These are phyloP conservation scores for Elongisporangium undulatum DNA, from an alignment of 352 stramenopile species.

Conservation along the genomic window DNA sequence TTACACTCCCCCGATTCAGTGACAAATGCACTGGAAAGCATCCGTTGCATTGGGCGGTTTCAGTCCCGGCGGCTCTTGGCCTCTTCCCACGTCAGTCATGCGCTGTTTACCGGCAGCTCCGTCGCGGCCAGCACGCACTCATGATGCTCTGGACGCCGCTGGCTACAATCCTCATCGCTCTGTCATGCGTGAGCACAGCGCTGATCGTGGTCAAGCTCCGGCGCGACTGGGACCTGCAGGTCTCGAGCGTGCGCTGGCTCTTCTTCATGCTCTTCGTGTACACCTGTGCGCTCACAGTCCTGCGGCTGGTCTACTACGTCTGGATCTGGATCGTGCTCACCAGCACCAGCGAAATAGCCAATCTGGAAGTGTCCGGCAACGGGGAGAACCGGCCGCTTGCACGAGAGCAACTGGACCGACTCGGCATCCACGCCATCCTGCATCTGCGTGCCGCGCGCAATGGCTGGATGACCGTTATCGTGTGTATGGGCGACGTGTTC, in stretches of 20 bases:
- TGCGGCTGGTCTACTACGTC: conserved; percentile 1
- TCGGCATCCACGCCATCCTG: conserved; percentile 39
- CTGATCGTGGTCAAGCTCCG: conserved; percentile 29
- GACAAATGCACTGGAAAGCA: neutral
- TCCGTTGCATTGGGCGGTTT: neutral
- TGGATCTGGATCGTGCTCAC: neutral
- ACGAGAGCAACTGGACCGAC: conserved; percentile 34
- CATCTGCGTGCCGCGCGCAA: conserved; percentile 21
- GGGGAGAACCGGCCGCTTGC: conserved; percentile 11
- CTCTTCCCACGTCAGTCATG: neutral
- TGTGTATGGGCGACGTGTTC: conserved; percentile 43
- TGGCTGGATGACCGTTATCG: conserved; percentile 22
- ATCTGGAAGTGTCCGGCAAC: neutral
- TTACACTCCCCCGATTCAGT: neutral
- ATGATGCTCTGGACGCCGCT: conserved; percentile 25
- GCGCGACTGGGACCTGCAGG: conserved; percentile 21
- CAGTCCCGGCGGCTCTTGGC: neutral
- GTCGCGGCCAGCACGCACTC: too few species aligned
- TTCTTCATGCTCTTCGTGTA: conserved; percentile 24
- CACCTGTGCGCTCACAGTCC: conserved; percentile 5
- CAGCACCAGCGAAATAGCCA: neutral
- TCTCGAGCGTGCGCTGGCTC: conserved; percentile 20
- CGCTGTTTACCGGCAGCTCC: neutral
- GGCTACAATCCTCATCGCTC: conserved; percentile 11
- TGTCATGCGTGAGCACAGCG: conserved; percentile 19